A percentile compares a stretch with the other conserved stretches of the same genome.
Evolutionary conservation across 129 eudicot species (phyloP).

Genomic region (Calendula officinalis): DNA sequence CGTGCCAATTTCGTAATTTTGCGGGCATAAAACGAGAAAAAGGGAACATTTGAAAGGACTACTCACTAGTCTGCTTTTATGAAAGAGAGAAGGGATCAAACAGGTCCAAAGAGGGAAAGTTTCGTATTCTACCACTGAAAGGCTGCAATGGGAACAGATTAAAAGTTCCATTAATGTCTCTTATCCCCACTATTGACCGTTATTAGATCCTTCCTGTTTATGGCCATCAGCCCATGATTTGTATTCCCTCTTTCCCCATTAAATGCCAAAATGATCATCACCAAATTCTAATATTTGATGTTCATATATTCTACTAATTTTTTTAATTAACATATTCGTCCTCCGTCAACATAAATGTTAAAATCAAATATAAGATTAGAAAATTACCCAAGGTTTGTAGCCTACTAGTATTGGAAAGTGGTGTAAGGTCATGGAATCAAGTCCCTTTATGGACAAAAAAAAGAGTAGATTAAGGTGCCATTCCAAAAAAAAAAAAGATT

Average conservation of each 20-base stretch:
- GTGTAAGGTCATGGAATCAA: too few relatives aligned
- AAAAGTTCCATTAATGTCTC: slow-evolving; percentile 24
- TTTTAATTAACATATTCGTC: too few relatives aligned
- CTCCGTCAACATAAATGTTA: too few relatives aligned
- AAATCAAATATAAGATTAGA: too few relatives aligned
- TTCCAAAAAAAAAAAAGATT: too few relatives aligned
- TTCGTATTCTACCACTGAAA: slow-evolving; percentile 32
- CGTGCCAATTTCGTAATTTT: neutral
- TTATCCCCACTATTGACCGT: slow-evolving; percentile 31
- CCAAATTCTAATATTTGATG: slow-evolving; percentile 4
- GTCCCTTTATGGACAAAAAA: too few relatives aligned
- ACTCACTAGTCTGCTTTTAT: neutral
- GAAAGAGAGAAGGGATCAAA: slow-evolving; percentile 20
- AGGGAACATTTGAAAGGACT: slow-evolving; percentile 4
- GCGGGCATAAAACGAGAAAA: neutral
- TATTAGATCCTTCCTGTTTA: slow-evolving; percentile 22
- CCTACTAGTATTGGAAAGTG: too few relatives aligned
- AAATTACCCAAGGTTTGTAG: too few relatives aligned
- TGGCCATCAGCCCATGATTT: slow-evolving; percentile 10
- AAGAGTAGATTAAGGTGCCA: too few relatives aligned
- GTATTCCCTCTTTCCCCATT: slow-evolving; percentile 16
- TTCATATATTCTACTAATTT: too few relatives aligned
- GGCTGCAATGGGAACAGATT: slow-evolving; percentile 15
- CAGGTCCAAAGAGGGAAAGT: slow-evolving; percentile 33
- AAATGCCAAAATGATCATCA: slow-evolving; percentile 3